Percentiles rank a stretch among this genome's conserved stretches.
phyloP scores from a whole-genome alignment of 1,284 basidiomycete species.

The Apiotrichum brassicae region DNA sequence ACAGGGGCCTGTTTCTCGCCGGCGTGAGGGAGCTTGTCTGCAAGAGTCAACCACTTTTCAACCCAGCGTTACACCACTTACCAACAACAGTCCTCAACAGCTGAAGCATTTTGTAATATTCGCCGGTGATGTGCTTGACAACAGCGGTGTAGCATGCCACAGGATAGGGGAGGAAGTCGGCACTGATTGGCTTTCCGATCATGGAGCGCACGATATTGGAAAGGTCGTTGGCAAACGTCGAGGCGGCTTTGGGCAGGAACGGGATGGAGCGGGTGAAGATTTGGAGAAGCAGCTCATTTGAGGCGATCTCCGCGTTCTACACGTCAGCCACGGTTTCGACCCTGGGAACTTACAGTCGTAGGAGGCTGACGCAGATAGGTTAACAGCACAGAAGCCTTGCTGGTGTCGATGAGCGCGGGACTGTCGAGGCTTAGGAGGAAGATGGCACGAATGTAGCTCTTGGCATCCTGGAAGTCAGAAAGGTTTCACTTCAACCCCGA shows the following conservation, averaged over 20 bases:
- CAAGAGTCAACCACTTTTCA: not conserved
- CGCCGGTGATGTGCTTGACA: constrained; percentile 76
- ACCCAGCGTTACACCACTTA: constrained; percentile 41
- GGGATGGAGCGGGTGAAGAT: constrained; percentile 82
- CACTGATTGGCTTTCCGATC: constrained; percentile 80
- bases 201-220: constrained; percentile 74
- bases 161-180: constrained; percentile 49
- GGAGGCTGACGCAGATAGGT: constrained; percentile 24
- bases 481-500: not conserved
- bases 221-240: constrained; percentile 77
- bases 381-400: constrained; percentile 31
- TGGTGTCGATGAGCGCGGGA: constrained; percentile 33
- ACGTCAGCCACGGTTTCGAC: no score
- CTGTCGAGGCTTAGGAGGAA: constrained; percentile 30
- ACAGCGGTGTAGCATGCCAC: constrained; percentile 86
- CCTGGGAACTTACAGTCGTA: constrained; percentile 25
- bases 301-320: constrained; percentile 72
- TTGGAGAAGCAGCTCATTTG: constrained; percentile 74
- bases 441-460: constrained; percentile 38
- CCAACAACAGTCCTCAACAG: constrained; percentile 76
- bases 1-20: constrained; percentile 37
- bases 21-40: constrained; percentile 8
- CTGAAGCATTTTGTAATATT: constrained; percentile 67
- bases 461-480: constrained; percentile 24
- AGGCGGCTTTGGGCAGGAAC: constrained; percentile 76